Conservation (phyloP, 192 early-diverging fungal species). For the Dissophora globulifera region DNA sequence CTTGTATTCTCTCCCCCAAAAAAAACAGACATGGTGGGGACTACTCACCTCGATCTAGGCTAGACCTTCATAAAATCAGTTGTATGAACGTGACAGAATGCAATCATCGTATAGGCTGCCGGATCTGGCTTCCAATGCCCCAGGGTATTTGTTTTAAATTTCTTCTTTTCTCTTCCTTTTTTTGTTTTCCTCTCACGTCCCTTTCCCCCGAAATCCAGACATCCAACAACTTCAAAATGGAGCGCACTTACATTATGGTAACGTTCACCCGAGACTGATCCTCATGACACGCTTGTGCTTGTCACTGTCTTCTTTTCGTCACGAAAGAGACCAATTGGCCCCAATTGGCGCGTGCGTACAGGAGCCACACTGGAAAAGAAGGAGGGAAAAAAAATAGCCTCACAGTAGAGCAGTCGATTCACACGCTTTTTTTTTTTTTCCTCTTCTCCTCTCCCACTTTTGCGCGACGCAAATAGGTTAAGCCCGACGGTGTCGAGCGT, state of each 20-base stretch:
- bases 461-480: slow-evolving; percentile 56
- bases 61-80: not conserved
- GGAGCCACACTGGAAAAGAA: too few relatives aligned
- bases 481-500: slow-evolving; percentile 90
- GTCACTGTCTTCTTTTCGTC: not conserved
- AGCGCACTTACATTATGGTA: slow-evolving; percentile 57
- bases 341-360: too few relatives aligned
- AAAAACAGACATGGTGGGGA: too few relatives aligned
- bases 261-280: too few relatives aligned
- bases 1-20: too few relatives aligned
- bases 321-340: not conserved
- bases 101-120: too few relatives aligned
- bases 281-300: not conserved
- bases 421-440: not conserved
- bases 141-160: too few relatives aligned
- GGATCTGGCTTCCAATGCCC: too few relatives aligned
- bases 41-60: not conserved
- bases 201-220: slow-evolving; percentile 16
- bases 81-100: slow-evolving; percentile 3
- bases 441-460: slow-evolving; percentile 31
- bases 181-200: slow-evolving; percentile 30
- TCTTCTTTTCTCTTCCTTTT: slow-evolving; percentile 23
- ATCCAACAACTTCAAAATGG: slow-evolving; percentile 30
- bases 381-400: too few relatives aligned
- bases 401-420: too few relatives aligned